Percentiles rank a stretch among this genome's conserved stretches.
Conservation (phyloP, 2,329 filamentous ascomycete genomes). For the Verticillium nubilum region DNA sequence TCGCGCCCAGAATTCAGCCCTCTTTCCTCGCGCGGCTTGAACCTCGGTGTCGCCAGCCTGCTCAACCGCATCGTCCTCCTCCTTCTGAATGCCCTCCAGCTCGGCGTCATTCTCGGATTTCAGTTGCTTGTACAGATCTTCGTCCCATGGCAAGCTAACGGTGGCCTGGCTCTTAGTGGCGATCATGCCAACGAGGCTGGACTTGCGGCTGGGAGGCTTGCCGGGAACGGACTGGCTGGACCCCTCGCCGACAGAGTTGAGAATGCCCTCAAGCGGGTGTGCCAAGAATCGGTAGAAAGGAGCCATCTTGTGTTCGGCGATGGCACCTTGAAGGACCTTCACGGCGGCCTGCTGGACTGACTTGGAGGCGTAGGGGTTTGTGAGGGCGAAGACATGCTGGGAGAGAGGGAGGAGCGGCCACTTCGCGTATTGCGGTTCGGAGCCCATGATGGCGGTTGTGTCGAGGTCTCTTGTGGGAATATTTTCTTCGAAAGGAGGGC, state of each 20-base stretch:
- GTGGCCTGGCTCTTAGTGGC: slow-evolving; percentile 62
- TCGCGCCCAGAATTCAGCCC: slow-evolving; percentile 92
- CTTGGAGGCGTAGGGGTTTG: slow-evolving; percentile 68
- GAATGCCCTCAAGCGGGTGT: slow-evolving; percentile 73
- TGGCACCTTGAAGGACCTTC: slow-evolving; percentile 75
- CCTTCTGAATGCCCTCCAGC: slow-evolving; percentile 71
- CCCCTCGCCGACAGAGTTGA: slow-evolving; percentile 70
- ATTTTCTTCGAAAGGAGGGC: background rate
- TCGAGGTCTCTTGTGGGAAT: background rate
- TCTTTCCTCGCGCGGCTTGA: slow-evolving; percentile 85
- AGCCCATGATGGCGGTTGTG: slow-evolving; percentile 52
- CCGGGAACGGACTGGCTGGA: slow-evolving; percentile 36
- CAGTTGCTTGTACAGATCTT: slow-evolving; percentile 73
- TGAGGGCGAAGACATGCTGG: slow-evolving; percentile 83
- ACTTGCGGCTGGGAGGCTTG: slow-evolving; percentile 62
- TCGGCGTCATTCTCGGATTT: slow-evolving; percentile 74
- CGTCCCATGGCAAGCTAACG: slow-evolving; percentile 82
- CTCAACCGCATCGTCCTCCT: slow-evolving; percentile 90
- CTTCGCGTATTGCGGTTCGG: slow-evolving; percentile 81
- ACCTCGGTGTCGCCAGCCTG: slow-evolving; percentile 96
- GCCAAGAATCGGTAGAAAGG: slow-evolving; percentile 81
- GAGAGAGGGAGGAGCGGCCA: slow-evolving; percentile 77
- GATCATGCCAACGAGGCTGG: slow-evolving; percentile 68
- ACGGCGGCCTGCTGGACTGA: slow-evolving; percentile 63
- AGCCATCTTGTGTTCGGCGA: slow-evolving; percentile 79